Evolutionary conservation across 1,139 yeast genomes (phyloP), one percentile per base, ranked within the genome.

Genomic region (Zygosaccharomyces pseudobailii): DNA sequence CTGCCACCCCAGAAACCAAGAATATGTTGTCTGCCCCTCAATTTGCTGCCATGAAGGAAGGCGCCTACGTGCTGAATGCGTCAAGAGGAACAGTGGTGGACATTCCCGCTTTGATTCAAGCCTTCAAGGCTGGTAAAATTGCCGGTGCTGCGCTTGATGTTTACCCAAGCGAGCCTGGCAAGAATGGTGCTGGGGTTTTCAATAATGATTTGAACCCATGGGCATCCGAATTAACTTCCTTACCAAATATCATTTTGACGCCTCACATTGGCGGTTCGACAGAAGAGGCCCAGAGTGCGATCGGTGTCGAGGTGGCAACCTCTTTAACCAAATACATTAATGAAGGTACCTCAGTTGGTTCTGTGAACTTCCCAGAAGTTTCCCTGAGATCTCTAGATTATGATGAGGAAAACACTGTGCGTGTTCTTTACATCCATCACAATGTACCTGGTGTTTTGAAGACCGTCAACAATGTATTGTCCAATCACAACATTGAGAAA

Each of bases 221-320:
- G 94, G 80, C 88, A 50, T 75, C 87, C 31, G 96, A 90, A 65
- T 78, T 94, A 60, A 78, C 84, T 57, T 75, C 87, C 19, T 78
- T 89, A 68, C 81, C 94, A 72, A 94, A 92, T 69, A 84, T 92
- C 49, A 89, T 94, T 55, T 77, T 92, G 65, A 84, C 97, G 48
- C 99, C 99, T 33, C 99, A 92, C 67, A 92, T 92, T 62, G 99
- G 99, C 73, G 98, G 98, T 55, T 89, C 97, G 43, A 92, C 99
- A 42, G 97, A 92, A 71, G 99, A 92, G 74, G 98, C 98, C 30
- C 99, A 92, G 76, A 80, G 89, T 52, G 96, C 97, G 43, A 92
- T 92, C 67, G 98, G 99, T 71, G 76, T 90, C 53, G 99, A 92
- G 73, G 99, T 92, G 51, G 89, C 85, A 50, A 76, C 86, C 42